phyloP scores from a whole-genome alignment of 495 filamentous ascomycete species.

The Viridothelium virens region DNA sequence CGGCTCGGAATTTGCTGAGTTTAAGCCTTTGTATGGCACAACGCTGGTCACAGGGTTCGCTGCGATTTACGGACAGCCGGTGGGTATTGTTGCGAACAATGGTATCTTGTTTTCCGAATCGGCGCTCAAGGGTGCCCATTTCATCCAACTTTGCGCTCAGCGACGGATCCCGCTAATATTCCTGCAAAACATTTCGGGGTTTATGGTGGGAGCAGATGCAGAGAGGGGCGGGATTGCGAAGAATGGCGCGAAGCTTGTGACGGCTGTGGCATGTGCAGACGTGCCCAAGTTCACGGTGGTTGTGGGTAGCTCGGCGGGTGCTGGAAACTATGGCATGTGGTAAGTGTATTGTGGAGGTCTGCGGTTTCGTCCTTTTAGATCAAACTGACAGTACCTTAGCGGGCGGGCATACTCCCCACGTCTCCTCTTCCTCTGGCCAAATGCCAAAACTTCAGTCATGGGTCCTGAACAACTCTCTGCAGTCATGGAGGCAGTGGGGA shows the following conservation, averaged over 20 bases:
- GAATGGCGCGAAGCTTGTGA: conserved; percentile 95
- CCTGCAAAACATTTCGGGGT: conserved; percentile 92
- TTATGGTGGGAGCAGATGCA: conserved; percentile 93
- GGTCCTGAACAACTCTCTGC: conserved; percentile 83
- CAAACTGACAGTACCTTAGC: conserved; percentile 34
- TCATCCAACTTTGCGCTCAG: conserved; percentile 94
- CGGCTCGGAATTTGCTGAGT: conserved; percentile 81
- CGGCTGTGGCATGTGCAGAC: conserved; percentile 87
- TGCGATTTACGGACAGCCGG: conserved; percentile 77
- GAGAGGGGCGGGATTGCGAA: conserved; percentile 95
- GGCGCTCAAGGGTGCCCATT: conserved; percentile 90
- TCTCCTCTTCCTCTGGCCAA: conserved; percentile 97
- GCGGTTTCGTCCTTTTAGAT: neutral
- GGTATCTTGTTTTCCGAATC: conserved; percentile 93
- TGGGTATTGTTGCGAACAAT: conserved; percentile 94
- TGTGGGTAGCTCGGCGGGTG: conserved; percentile 70
- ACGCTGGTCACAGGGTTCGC: conserved; percentile 93
- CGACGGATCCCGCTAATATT: conserved; percentile 85
- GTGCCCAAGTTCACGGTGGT: conserved; percentile 98
- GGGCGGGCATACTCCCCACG: conserved; percentile 89
- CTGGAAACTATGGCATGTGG: conserved; percentile 79
- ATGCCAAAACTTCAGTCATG: conserved; percentile 92
- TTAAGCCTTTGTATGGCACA: conserved; percentile 85
- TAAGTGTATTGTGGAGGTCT: conserved; percentile 33
- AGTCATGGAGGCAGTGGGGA: conserved; percentile 93